Percentiles rank a stretch among this genome's conserved stretches.
These are phyloP conservation scores for Fistulinella cinereoalba DNA, from an alignment of 1,284 basidiomycete genomes.

Conservation along the genomic window DNA sequence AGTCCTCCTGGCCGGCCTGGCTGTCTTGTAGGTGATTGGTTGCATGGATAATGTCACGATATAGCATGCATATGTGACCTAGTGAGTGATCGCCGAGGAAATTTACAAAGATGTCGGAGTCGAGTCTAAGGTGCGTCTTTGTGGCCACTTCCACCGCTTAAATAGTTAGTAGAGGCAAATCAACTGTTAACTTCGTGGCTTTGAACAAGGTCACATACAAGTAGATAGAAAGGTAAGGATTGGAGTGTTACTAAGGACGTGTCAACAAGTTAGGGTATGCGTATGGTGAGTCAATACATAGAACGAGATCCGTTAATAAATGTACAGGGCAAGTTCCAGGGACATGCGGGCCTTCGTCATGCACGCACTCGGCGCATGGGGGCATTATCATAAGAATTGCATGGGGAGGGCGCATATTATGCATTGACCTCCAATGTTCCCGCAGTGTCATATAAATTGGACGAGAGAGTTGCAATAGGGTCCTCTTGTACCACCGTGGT, in stretches of 20 bases:
- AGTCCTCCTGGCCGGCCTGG: slow-evolving; percentile 20
- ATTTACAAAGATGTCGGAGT: too few species aligned
- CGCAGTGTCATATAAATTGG: slow-evolving; percentile 8
- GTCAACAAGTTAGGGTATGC: slow-evolving; percentile 21
- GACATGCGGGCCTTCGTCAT: slow-evolving; percentile 1
- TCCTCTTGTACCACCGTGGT: slow-evolving; percentile 3
- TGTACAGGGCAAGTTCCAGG: slow-evolving; percentile 9
- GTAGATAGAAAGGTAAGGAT: slow-evolving; percentile 8
- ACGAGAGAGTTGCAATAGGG: slow-evolving; percentile 2
- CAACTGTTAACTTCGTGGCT: too few species aligned
- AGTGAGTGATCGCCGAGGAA: too few species aligned
- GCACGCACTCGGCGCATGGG: not conserved
- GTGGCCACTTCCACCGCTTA: too few species aligned
- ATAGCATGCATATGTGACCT: not conserved
- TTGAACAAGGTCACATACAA: too few species aligned
- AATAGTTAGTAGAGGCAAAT: too few species aligned
- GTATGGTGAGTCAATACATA: slow-evolving; percentile 12
- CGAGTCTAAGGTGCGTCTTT: too few species aligned
- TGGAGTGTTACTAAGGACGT: slow-evolving; percentile 3
- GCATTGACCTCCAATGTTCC: slow-evolving; percentile 18
- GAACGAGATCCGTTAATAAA: slow-evolving; percentile 8
- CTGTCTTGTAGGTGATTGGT: too few species aligned
- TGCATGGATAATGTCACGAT: slow-evolving; percentile 1
- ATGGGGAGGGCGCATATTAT: slow-evolving; percentile 8
- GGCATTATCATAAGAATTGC: not conserved